Evolutionary conservation across 768 basidiomycete species (phyloP), one percentile per base, ranked within the genome.

Genomic region (Antrodiella citrinella): DNA sequence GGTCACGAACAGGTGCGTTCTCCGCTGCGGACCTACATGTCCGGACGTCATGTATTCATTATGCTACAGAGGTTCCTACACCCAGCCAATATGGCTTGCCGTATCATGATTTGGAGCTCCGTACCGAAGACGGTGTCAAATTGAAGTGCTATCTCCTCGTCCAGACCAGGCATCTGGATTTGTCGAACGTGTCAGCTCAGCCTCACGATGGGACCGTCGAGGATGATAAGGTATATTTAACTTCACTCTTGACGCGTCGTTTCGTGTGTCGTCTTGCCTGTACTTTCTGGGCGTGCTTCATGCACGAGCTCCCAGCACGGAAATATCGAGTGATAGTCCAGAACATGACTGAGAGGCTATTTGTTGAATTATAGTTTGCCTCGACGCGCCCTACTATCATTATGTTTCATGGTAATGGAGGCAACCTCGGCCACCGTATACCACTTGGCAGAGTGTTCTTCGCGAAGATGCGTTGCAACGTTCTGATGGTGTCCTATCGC

Each of bases 391-490:
- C 95, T 1, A 96, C 92, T 0, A 73, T 98, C 2, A 65, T 98
- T 45, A 89, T 97, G 82, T 91, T 96, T 50, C 94, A 97, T 58
- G 95, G 95, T 4, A 90, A 90, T 58, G 87, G 82, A 0, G 88
- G 88, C 12, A 91, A 91, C 57, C 72, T 82, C 35, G 94, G 95
- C 0, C 95, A 98, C 61, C 78, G 95, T 21, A 77, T 97, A 61
- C 95, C 93, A 1, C 71, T 96, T 22, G 94, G 88, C 0, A 77
- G 78, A 45, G 77, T 91, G 26, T 95, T 97, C 62, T 89, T 77
- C 61, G 67, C 80, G 44, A 79, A 80, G 60, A 82, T 91, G 80
- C 75, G 89, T 13, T 96, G 92, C 65, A 97, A 98, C 62, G 91
- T 96, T 2, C 70, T 98, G 38, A 91, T 97, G 85, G 69, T 95